Evolutionary conservation across 2,329 filamentous ascomycete genomes (phyloP).

Genomic region (Aspergillus costaricaensis): DNA sequence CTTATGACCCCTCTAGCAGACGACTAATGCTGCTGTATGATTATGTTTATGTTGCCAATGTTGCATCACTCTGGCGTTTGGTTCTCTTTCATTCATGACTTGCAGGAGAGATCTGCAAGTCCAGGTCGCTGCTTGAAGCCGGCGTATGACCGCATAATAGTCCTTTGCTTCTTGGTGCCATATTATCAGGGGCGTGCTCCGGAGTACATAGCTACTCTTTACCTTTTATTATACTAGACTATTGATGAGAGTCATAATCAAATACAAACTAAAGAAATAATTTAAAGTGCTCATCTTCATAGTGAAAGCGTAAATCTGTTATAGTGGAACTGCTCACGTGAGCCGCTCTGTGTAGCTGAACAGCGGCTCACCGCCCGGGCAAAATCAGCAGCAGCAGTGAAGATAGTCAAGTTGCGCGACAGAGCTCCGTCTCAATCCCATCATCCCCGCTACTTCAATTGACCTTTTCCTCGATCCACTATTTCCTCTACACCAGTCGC

Average conservation of each 20-base stretch:
- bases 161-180: slow-evolving; percentile 27
- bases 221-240: too few relatives aligned
- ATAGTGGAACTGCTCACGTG: background rate
- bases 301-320: too few relatives aligned
- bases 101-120: slow-evolving; percentile 28
- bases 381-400: slow-evolving; percentile 14
- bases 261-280: too few relatives aligned
- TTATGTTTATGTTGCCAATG: slow-evolving; percentile 14
- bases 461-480: background rate
- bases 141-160: background rate
- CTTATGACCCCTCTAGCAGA: slow-evolving; percentile 38
- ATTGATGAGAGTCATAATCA: too few relatives aligned
- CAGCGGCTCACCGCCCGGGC: slow-evolving; percentile 19
- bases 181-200: slow-evolving; percentile 27
- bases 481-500: background rate
- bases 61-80: slow-evolving; percentile 14
- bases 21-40: slow-evolving; percentile 31
- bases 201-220: slow-evolving; percentile 19
- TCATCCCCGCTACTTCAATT: background rate
- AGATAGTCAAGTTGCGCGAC: slow-evolving; percentile 6
- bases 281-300: too few relatives aligned
- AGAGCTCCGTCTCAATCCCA: slow-evolving; percentile 14
- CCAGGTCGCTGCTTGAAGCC: slow-evolving; percentile 8
- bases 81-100: slow-evolving; percentile 20
- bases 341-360: slow-evolving; percentile 1